These are phyloP conservation scores for barley (Hordeum vulgare) DNA, from an alignment of 176 grass and related monocot species.

Conservation along the genomic window DNA sequence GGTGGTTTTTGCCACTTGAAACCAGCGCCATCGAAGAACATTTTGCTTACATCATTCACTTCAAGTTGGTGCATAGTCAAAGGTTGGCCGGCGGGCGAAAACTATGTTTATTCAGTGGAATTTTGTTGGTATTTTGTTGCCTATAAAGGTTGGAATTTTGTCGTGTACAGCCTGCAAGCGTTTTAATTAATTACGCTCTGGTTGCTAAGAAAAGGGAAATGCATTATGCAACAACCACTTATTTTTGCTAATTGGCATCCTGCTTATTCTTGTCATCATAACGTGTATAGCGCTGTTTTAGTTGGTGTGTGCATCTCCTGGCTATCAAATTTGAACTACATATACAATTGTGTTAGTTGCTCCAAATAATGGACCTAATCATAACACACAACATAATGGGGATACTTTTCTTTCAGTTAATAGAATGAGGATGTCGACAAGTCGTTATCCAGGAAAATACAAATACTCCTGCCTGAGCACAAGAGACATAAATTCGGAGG, in stretches of 20 bases:
- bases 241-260: background rate
- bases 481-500: background rate
- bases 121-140: background rate
- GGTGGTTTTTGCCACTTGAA: slow-evolving; percentile 15
- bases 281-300: background rate
- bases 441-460: background rate
- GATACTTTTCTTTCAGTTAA: background rate
- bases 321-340: background rate
- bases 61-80: background rate
- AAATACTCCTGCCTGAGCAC: background rate
- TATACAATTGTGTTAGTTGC: background rate
- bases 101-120: background rate
- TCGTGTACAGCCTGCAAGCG: background rate
- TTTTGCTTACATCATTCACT: background rate
- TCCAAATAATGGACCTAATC: background rate
- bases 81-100: background rate
- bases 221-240: too few species aligned
- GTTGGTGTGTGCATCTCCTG: background rate
- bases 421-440: background rate
- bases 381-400: background rate
- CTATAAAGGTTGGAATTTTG: background rate
- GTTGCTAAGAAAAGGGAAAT: background rate
- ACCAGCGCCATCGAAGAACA: background rate
- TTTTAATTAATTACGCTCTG: background rate
- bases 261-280: background rate